Evolutionary conservation across 495 filamentous ascomycete genomes (phyloP), one percentile per base, ranked within the genome.

Genomic region (Pseudoneurospora amorphoporcata): DNA sequence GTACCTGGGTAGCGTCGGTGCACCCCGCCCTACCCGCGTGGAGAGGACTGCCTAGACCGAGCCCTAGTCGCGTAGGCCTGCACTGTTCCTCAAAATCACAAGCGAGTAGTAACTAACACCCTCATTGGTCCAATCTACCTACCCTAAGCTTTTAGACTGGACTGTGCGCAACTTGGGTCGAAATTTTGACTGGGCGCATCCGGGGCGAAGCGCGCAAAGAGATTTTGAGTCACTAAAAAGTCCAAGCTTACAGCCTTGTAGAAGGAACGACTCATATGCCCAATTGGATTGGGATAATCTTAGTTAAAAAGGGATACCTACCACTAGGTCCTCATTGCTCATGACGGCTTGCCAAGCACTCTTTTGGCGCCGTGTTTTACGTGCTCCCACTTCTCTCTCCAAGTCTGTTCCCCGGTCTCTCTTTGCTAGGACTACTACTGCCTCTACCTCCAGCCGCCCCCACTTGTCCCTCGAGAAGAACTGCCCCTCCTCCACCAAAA

Each of bases 401-500:
- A 65, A 65, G 53, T 65, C 42, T 45, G 42, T 8, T 43, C 9
- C 10, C 12, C 16, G 41, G 41, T 8, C 53, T 58, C 29, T 19
- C 43, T 23, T 47, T 47, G n/a, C n/a, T 23, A 65, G 14, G 29
- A 65, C 53, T 6, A 23, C 23, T 23, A 23, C 23, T 23, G 1
- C 23, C 23, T 23, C 23, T 23, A 32, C 53, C 10, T 40, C 39
- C 53, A 8, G 23, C 53, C 53, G 53, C 53, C 53, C 53, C 53
- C 53, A 65, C 53, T 65, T 65, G 53, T 65, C 8, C 53, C 12
- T 16, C 53, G 8, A 35, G 53, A 65, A 65, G 53, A 65, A 65
- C 14, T 61, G 53, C 29, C 53, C 53, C 53, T 61, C 53, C 53
- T 65, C 53, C 53, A 65, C 53, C 53, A 65, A 65, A 65, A 35